A percentile compares a stretch with the other conserved stretches of the same genome.
Conservation (phyloP, 2,329 filamentous ascomycete genomes). For the Aspergillus awamori region DNA sequence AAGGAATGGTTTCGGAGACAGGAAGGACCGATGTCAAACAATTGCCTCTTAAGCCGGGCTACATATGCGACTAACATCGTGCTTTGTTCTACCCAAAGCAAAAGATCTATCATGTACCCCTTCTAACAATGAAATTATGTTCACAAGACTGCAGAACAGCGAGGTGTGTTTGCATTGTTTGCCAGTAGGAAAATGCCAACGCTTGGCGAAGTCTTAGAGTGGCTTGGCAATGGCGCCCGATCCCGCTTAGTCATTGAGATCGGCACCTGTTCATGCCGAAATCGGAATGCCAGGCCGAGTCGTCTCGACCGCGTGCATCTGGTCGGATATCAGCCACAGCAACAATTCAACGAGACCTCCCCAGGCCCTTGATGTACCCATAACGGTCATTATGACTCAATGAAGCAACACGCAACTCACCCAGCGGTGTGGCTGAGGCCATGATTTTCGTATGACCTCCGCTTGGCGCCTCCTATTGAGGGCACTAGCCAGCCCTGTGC, state of each 20-base stretch:
- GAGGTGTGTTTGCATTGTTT: not conserved
- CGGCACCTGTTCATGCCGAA: not conserved
- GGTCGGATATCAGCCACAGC: not conserved
- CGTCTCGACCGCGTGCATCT: not conserved
- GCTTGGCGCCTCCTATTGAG: not conserved
- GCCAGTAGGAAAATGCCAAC: not conserved
- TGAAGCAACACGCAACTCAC: not conserved
- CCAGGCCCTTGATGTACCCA: not conserved
- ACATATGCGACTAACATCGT: no score
- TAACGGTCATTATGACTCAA: not conserved
- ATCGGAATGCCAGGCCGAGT: not conserved
- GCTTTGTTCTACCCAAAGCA: no score
- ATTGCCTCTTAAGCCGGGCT: no score
- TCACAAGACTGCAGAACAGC: not conserved
- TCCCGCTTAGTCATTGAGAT: not conserved
- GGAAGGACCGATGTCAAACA: no score
- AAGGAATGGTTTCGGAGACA: no score
- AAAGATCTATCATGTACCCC: not conserved
- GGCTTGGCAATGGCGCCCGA: not conserved
- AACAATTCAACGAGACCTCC: not conserved
- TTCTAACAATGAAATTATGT: no score
- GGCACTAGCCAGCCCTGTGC: constrained; percentile 2
- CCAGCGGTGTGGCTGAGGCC: not conserved
- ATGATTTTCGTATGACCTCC: not conserved
- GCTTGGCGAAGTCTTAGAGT: not conserved